A percentile compares a stretch with the other conserved stretches of the same genome.
These are phyloP conservation scores for Uronychia setigera DNA, from an alignment of 73 alveolate species.

Conservation along the genomic window DNA sequence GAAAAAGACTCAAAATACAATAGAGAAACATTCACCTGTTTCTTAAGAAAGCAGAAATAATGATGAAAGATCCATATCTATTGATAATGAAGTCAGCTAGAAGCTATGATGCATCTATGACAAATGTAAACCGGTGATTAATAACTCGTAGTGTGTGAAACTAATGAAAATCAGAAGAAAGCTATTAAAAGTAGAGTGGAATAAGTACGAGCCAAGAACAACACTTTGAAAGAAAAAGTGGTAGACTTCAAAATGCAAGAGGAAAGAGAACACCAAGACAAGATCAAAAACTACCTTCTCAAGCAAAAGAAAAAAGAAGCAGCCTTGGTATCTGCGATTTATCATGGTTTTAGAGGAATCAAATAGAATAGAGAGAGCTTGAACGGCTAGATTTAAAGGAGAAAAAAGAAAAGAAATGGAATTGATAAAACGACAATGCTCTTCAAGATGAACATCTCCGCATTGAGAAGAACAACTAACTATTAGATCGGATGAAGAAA, in stretches of 20 bases:
- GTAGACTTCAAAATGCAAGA: neutral
- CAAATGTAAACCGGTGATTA: neutral
- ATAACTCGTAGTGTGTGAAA: neutral
- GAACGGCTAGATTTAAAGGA: neutral
- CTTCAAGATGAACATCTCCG: neutral
- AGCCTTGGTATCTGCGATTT: neutral
- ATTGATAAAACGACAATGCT: neutral
- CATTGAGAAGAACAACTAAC: neutral
- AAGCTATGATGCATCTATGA: neutral
- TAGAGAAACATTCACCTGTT: too few relatives aligned
- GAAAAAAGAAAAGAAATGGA: neutral
- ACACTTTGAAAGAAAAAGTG: neutral
- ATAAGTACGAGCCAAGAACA: neutral
- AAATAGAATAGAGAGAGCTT: neutral
- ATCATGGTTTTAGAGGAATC: neutral
- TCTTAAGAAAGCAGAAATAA: too few relatives aligned
- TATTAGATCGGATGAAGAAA: neutral
- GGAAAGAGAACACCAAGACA: neutral
- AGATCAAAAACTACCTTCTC: neutral
- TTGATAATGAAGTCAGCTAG: too few relatives aligned
- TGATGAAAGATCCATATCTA: too few relatives aligned
- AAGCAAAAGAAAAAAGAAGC: neutral
- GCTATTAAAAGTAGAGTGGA: neutral
- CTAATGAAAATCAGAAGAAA: neutral
- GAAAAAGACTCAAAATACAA: too few relatives aligned